Evolutionary conservation across 1,284 basidiomycete genomes (phyloP).

Genomic region (Cutaneotrichosporon cutaneum): DNA sequence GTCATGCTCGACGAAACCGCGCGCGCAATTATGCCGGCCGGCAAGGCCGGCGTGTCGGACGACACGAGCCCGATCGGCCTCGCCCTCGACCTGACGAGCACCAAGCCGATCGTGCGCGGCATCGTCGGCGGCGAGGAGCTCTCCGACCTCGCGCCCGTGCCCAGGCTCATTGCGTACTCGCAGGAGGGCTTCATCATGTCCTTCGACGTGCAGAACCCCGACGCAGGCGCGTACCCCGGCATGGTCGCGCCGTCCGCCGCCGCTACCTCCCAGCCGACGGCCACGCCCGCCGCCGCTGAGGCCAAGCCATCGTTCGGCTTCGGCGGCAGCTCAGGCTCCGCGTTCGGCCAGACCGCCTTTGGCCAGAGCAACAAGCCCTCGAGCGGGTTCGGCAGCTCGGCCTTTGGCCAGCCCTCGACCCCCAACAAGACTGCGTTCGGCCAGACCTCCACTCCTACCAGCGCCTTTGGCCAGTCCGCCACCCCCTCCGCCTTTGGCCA

Average conservation of each 20-base stretch:
- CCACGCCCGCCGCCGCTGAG: constrained; percentile 15
- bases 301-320: constrained; percentile 20
- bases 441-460: constrained; percentile 10
- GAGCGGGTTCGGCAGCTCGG: constrained; percentile 15
- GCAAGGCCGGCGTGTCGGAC: constrained; percentile 49
- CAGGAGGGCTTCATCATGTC: constrained; percentile 57
- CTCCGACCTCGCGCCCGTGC: constrained; percentile 54
- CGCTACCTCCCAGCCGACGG: constrained; percentile 10
- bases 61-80: constrained; percentile 57
- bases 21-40: constrained; percentile 55
- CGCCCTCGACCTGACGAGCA: constrained; percentile 56
- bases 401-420: constrained; percentile 4
- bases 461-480: constrained; percentile 8
- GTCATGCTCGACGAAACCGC: constrained; percentile 57
- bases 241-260: constrained; percentile 41
- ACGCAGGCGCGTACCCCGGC: constrained; percentile 50
- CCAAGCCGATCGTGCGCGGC: constrained; percentile 50
- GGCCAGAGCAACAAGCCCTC: constrained; percentile 25
- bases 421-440: constrained; percentile 11
- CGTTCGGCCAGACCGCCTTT: constrained; percentile 25
- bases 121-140: constrained; percentile 54
- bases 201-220: constrained; percentile 55
- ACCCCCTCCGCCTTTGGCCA: constrained; percentile 24
- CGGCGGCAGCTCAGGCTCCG: constrained; percentile 10
- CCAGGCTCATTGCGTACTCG: constrained; percentile 55